phyloP scores from a whole-genome alignment of 306 rosid species.

The Dalbergia cochinchinensis region DNA sequence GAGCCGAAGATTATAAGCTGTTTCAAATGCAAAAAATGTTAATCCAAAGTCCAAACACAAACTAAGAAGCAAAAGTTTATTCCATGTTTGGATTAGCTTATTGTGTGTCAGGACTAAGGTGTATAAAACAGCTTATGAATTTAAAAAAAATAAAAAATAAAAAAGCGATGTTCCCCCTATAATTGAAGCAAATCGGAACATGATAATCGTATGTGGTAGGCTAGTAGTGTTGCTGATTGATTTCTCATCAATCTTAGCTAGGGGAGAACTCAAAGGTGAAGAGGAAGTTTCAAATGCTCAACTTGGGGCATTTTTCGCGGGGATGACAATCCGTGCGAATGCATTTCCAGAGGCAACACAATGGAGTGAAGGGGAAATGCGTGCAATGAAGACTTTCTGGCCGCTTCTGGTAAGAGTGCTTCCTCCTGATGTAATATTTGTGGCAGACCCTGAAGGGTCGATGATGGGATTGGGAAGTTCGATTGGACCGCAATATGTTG shows the following conservation, averaged over 20 bases:
- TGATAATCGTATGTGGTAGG: not conserved
- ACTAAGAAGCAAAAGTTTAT: conserved; percentile 3
- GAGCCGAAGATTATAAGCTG: too few relatives aligned
- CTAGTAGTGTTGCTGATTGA: not conserved
- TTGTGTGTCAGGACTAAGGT: not conserved
- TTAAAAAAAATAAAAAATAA: too few relatives aligned
- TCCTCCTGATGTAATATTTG: conserved; percentile 81
- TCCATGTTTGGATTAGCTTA: not conserved
- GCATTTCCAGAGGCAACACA: conserved; percentile 93
- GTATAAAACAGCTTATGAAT: too few relatives aligned
- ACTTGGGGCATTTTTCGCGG: conserved; percentile 95
- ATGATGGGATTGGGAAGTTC: conserved; percentile 84
- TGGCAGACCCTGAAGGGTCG: conserved; percentile 94
- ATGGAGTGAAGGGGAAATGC: conserved; percentile 97
- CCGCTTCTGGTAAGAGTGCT: conserved; percentile 81
- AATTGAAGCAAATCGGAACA: not conserved
- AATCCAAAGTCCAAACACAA: too few relatives aligned
- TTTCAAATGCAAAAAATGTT: too few relatives aligned
- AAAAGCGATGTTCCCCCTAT: not conserved
- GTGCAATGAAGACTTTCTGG: conserved; percentile 83
- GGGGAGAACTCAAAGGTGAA: conserved; percentile 76
- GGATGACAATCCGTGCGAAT: conserved; percentile 92
- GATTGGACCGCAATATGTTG: conserved; percentile 82
- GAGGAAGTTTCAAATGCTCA: conserved; percentile 83
- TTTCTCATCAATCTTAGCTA: conserved; percentile 53